These are phyloP conservation scores for Tulasnella sp. DNA, from an alignment of 768 basidiomycete species.

Conservation along the genomic window DNA sequence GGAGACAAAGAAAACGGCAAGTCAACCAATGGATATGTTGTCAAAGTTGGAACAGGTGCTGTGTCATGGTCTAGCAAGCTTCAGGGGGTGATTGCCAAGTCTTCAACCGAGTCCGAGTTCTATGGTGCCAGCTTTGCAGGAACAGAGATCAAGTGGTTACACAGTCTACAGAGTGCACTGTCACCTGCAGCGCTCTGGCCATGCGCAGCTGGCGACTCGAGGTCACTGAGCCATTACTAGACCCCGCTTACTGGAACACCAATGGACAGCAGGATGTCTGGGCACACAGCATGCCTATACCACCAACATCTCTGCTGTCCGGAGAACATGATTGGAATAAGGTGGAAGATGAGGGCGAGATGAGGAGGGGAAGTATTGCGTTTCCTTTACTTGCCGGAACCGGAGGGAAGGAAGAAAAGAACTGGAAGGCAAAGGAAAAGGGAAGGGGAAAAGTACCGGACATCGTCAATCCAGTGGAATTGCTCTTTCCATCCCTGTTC, in stretches of 20 bases:
- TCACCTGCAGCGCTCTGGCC: constrained; percentile 35
- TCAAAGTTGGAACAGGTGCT: too few relatives aligned
- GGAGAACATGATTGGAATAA: constrained; percentile 16
- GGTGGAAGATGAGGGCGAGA: constrained; percentile 5
- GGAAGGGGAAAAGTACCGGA: constrained; percentile 21
- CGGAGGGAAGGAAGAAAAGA: not conserved
- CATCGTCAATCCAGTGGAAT: not conserved
- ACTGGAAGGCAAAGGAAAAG: constrained; percentile 10
- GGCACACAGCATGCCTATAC: constrained; percentile 16
- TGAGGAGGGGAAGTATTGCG: not conserved
- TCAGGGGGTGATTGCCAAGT: too few relatives aligned
- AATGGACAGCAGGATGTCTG: constrained; percentile 23
- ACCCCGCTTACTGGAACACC: constrained; percentile 21
- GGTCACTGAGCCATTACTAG: constrained; percentile 33
- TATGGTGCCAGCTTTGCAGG: too few relatives aligned
- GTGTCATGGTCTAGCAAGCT: too few relatives aligned
- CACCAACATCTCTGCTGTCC: constrained; percentile 14
- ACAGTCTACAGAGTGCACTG: constrained; percentile 29
- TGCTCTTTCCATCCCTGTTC: constrained; percentile 23
- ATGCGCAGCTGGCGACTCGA: constrained; percentile 36
- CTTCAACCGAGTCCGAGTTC: too few relatives aligned
- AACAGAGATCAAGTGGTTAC: too few relatives aligned
- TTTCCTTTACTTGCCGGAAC: not conserved
- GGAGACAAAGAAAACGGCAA: too few relatives aligned
- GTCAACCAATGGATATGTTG: too few relatives aligned